These are phyloP conservation scores for Fusarium decemcellulare DNA, from an alignment of 2,329 filamentous ascomycete genomes.

Conservation along the genomic window DNA sequence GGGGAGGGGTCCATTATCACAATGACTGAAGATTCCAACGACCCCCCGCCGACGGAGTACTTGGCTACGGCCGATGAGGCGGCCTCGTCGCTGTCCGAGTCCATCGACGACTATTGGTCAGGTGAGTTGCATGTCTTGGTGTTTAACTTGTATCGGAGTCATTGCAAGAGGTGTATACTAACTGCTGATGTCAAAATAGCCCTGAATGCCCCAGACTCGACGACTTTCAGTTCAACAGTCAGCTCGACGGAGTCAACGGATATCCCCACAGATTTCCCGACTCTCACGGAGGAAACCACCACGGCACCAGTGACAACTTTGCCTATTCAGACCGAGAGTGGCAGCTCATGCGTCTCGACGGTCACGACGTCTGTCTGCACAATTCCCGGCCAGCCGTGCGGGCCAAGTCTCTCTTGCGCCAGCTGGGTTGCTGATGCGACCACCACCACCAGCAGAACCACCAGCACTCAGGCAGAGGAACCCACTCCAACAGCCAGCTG, in stretches of 20 bases:
- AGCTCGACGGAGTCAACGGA: not conserved
- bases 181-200: constrained; percentile 3
- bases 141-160: not conserved
- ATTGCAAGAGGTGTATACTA: not conserved
- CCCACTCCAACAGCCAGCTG: constrained; percentile 6
- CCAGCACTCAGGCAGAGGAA: not conserved
- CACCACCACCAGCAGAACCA: no score
- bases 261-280: constrained; percentile 1
- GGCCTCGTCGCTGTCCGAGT: constrained; percentile 3
- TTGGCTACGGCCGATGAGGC: not conserved
- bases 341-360: constrained; percentile 17
- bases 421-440: constrained; percentile 11
- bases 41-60: not conserved
- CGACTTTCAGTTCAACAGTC: constrained; percentile 6
- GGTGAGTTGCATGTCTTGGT: not conserved
- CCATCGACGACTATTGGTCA: constrained; percentile 15
- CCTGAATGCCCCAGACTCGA: constrained; percentile 14
- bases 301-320: not conserved
- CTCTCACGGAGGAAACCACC: not conserved
- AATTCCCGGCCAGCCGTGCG: constrained; percentile 1
- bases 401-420: constrained; percentile 14
- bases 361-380: constrained; percentile 6
- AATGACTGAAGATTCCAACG: constrained; percentile 4
- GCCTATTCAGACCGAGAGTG: constrained; percentile 1
- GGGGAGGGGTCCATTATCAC: not conserved